Base-by-base conservation (phyloP, 2,329 filamentous ascomycete species). In the Curvularia eragrostidis region DNA sequence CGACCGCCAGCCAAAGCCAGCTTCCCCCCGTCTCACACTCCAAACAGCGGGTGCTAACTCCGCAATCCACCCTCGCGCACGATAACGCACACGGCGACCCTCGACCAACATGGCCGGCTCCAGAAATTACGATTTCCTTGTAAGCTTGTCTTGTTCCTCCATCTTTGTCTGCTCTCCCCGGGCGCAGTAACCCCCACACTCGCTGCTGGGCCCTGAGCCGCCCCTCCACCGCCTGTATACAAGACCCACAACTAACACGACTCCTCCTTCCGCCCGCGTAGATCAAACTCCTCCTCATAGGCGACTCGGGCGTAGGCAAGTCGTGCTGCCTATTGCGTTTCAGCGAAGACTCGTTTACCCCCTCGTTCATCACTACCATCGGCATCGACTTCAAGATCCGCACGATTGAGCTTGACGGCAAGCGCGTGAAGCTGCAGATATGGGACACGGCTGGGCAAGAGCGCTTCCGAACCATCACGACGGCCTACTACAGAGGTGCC, bases 331-430 rank as follows among this genome's bases (percentile, higher is more conserved):
- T 97, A 78, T 84, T 97, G 76, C 91, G 93, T 71, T 97, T 97
- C 84, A 96, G 92, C 80, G 93, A 97, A 82, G 93, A 97, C 84
- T 96, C 91, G 46, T 97, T 97, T 83, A 97, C 93, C 52, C 93
- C 93, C 42, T 96, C 92, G 70, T 97, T 97, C 85, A 97, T 97
- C 84, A 97, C 93, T 63, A 99, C 95, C 63, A 99, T 99, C 80
- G 95, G 95, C 70, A 98, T 99, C 83, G 95, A 99, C 82, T 99
- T 99, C 85, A 99, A 99, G 86, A 99, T 99, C 78, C 88, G 95
- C 68, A 99, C 95, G 66, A 99, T 99, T 82, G 95, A 99, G 82
- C 85, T 99, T 69, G 95, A 99, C 81, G 94, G 94, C 77, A 99
- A 99, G 87, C 87, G 94, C 63, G 95, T 99, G 73, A 99, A 99